Base-by-base conservation (phyloP, 2,329 filamentous ascomycete species). In the Aspergillus alliaceus region DNA sequence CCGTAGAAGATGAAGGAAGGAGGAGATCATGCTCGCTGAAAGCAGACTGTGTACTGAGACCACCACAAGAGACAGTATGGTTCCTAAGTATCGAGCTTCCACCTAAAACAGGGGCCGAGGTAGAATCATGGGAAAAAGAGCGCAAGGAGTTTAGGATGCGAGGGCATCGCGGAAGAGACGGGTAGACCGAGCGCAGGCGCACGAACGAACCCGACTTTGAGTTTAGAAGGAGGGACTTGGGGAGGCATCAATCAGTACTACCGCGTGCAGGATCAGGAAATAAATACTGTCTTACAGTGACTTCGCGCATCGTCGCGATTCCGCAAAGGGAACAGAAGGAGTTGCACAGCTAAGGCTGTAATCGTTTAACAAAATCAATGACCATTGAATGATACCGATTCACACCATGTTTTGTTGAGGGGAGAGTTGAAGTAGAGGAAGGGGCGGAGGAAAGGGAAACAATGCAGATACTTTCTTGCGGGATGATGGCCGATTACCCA, bases 81-180 rank as follows among this genome's bases (percentile, higher is more conserved):
- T 56, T 61, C 22, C 58, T 51, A n/a, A 61, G 61, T 20, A 60
- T 48, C 12, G 59, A 57, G 15, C 51, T 40, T 8, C 51, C 56
- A 58, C 62, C 53, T 34, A 35, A 35, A 24, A 60, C 42, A 37
- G 60, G 51, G 51, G 51, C 66, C 31, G 63, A 56, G 48, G 61
- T 62, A 29, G 64, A 61, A 51, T 71, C 64, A n/a, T 60, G 67
- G n/a, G 74, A 71, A 50, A 75, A 60, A 42, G 57, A 65, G 51
- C 72, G 73, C 37, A 59, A 55, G 22, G 60, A 66, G 35, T 48
- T 53, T 44, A 64, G 63, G 40, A 60, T 24, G 51, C 51, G 63
- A 44, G 49, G 39, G 42, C 44, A 65, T 58, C 62, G 57, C 46
- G 57, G 57, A 48, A 62, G 52, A 57, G 62, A 56, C 25, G 63